Conservation (phyloP, 2,329 filamentous ascomycete genomes). For the Hypoxylon sp. region DNA sequence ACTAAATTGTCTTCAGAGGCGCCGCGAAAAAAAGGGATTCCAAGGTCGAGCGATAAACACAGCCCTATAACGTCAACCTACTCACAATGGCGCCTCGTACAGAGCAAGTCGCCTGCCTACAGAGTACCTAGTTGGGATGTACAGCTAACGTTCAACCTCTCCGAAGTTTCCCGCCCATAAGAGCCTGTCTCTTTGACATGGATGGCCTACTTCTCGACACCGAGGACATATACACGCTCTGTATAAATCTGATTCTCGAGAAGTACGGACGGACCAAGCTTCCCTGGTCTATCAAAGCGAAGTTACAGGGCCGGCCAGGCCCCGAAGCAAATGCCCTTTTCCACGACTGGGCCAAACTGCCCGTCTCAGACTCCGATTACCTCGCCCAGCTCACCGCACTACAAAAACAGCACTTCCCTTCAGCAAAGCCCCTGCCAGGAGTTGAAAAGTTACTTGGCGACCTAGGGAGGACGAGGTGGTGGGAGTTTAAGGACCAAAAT, state of each 20-base stretch:
- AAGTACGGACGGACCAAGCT: constrained; percentile 79
- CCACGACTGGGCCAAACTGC: constrained; percentile 86
- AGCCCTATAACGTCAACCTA: not conserved
- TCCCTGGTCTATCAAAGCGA: constrained; percentile 96
- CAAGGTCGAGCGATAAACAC: not conserved
- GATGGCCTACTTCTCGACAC: constrained; percentile 95
- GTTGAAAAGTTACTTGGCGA: constrained; percentile 75
- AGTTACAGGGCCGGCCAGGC: constrained; percentile 74
- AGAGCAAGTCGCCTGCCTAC: constrained; percentile 55
- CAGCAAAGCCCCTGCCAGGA: constrained; percentile 81
- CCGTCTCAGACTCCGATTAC: constrained; percentile 79
- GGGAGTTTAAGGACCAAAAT: constrained; percentile 54
- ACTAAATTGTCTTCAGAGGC: not conserved
- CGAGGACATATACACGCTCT: constrained; percentile 87
- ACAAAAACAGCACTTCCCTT: constrained; percentile 79
- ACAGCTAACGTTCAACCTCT: constrained; percentile 30
- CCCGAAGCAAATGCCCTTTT: constrained; percentile 67
- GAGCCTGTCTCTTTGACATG: constrained; percentile 98
- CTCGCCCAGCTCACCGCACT: constrained; percentile 67
- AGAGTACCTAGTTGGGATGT: constrained; percentile 24
- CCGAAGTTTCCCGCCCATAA: constrained; percentile 78
- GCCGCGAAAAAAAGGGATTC: not conserved
- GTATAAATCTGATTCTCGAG: constrained; percentile 84
- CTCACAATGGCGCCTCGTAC: constrained; percentile 58
- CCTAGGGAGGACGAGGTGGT: constrained; percentile 67